Base-by-base conservation (phyloP, 768 basidiomycete species). In the Boletus pseudopeckii region DNA sequence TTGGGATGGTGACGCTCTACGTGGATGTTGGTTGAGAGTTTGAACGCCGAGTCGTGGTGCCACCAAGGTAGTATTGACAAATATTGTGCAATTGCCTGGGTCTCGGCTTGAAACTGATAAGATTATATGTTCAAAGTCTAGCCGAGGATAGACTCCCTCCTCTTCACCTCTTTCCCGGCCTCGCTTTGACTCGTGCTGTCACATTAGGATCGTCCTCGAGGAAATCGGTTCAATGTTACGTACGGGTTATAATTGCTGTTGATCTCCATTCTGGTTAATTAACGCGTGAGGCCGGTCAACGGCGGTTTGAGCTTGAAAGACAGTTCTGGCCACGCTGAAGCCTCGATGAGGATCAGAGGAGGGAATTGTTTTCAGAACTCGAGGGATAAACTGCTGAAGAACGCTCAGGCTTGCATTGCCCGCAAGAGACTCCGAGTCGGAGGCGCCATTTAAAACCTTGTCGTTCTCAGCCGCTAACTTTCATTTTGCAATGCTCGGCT, bases 181-280 rank as follows among this genome's bases (percentile, higher is more conserved):
- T 20, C 28, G 17, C 8, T 38, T 20, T 20, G 38, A 44, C 45
- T 38, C 20, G 17, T 43, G 33, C 37, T 26, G 36, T 24, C 24
- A 33, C 24, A 22, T 42, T n/a, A 43, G 52, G 46, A 48, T 34
- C 47, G 32, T 48, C 52, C 38, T 18, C 33, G n/a, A 22, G 38
- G 32, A 39, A 56, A 15, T 26, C 24, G 28, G 10, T 33, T 26
- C 28, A 9, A 13, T 28, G 22, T 58, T 54, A 46, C 55, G 47
- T 46, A 52, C 11, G 9, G 5, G 18, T 30, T 26, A 43, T 53
- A 24, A n/a, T 46, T 28, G 37, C 46, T 47, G 15, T 47, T 46
- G 52, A 42, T 49, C 50, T 28, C 53, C 57, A 36, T 40, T n/a
- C 41, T 48, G 50, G 38, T 46, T n/a, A 20, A 39, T 37, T 24